Percentiles rank a stretch among this genome's conserved stretches.
phyloP scores from a whole-genome alignment of 2,329 filamentous ascomycete genomes.

The Pyrenophora tritici-repentis region DNA sequence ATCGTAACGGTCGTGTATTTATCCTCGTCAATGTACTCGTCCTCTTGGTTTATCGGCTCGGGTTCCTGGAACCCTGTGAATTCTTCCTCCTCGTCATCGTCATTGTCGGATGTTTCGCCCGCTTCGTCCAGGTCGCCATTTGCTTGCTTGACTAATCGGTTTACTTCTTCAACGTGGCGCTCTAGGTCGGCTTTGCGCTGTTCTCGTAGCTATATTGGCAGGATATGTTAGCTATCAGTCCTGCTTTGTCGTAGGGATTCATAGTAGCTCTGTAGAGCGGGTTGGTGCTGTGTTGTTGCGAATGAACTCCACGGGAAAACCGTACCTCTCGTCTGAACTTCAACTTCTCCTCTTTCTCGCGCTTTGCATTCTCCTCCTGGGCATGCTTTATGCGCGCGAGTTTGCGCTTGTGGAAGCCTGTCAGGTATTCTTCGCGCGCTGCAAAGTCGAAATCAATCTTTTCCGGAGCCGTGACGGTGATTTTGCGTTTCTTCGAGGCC shows the following conservation, averaged over 20 bases:
- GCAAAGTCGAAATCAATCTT: conserved; percentile 84
- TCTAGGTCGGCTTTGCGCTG: conserved; percentile 81
- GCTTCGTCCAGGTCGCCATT: conserved; percentile 49
- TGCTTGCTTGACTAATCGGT: conserved; percentile 69
- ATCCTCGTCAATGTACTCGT: conserved; percentile 96
- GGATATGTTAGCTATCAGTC: neutral
- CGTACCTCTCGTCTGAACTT: conserved; percentile 75
- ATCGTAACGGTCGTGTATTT: conserved; percentile 94
- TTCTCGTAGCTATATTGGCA: conserved; percentile 70
- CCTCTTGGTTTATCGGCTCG: conserved; percentile 74
- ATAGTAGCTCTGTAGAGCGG: neutral
- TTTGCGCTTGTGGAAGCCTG: conserved; percentile 97
- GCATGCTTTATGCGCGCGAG: conserved; percentile 81
- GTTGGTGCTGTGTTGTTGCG: neutral
- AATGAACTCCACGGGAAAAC: neutral
- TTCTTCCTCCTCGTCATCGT: conserved; percentile 55
- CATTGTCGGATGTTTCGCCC: conserved; percentile 43
- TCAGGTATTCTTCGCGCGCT: conserved; percentile 84
- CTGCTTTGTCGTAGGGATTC: neutral
- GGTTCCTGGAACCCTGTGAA: conserved; percentile 50
- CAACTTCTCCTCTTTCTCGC: conserved; percentile 76
- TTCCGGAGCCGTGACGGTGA: conserved; percentile 60
- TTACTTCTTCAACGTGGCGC: conserved; percentile 77
- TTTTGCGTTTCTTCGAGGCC: conserved; percentile 42
- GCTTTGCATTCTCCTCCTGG: conserved; percentile 78